Evolutionary conservation across 73 alveolate species (phyloP), one percentile per base, ranked within the genome.

Genomic region (Halteria grandinella): DNA sequence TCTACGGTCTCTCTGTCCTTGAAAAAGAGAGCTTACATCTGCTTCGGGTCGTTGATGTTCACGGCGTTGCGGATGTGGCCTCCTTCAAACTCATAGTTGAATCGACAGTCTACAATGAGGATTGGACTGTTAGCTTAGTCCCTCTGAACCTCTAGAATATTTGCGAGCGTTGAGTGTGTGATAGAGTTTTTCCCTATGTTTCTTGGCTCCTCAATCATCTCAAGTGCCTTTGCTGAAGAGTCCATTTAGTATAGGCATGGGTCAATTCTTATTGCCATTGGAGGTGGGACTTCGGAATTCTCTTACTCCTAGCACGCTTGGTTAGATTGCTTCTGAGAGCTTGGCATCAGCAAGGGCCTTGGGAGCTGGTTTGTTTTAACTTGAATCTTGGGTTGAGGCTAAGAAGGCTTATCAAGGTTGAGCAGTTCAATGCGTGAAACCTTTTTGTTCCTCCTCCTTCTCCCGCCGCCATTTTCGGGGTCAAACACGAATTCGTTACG

Each of bases 1-100:
- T 69, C 86, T 15, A 80, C 27, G 33, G 24, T 23, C 1, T 7
- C n/a, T 41, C 39, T 33, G 25, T 57, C 39, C 1, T 24, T 20
- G 47, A 80, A 80, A 64, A 80, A 70, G 41, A 48, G 18, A 17
- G 34, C 59, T 27, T 55, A 44, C 40, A 80, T 39, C 6, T 53
- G 29, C 47, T 41, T 36, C 0, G 91, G 91, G 24, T 48, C 24
- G 32, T 36, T 70, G 15, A 80, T 20, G 29, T 70, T 70, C 14
- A 66, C 25, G 1, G 91, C 91, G 8, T 58, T 73, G 14, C 7
- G 34, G 47, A 80, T 80, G 28, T 80, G 91, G 1, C 91, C 91
- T 54, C 91, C 84, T 0, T 34, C 40, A 27, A 14, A 80, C 29
- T 80, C 91, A 40, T 80, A 80, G 20, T 70, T 85, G 37, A 44